Percentiles rank a stretch among this genome's conserved stretches.
Evolutionary conservation across 2,329 filamentous ascomycete genomes (phyloP).

Genomic region (Lachnellula occidentalis): DNA sequence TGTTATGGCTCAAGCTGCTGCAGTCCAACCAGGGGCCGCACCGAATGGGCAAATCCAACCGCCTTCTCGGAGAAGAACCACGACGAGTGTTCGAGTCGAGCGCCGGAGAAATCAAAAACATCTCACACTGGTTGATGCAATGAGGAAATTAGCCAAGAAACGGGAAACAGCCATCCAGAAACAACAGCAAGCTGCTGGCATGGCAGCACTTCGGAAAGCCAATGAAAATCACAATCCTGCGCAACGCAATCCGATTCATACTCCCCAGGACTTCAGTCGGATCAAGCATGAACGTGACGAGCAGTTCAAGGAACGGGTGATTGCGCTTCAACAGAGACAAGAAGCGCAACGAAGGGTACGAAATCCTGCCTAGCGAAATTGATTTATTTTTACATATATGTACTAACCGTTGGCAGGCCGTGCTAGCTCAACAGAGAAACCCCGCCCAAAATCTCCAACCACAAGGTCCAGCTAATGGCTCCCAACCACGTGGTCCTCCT

Average conservation of each 20-base stretch:
- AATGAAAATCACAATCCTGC: conserved; percentile 52
- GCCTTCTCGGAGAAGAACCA: conserved; percentile 60
- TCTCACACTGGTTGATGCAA: conserved; percentile 83
- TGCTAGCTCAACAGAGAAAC: conserved; percentile 21
- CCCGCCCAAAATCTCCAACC: conserved; percentile 21
- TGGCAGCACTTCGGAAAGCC: conserved; percentile 76
- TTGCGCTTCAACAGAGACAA: conserved; percentile 36
- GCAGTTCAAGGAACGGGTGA: conserved; percentile 54
- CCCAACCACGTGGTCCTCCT: conserved; percentile 1
- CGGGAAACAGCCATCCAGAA: conserved; percentile 81
- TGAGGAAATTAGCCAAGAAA: conserved; percentile 94
- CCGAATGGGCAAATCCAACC: conserved; percentile 43
- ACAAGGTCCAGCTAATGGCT: conserved; percentile 10
- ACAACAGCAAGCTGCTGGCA: conserved; percentile 72
- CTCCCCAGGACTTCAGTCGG: conserved; percentile 84
- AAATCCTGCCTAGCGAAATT: conserved; percentile 24
- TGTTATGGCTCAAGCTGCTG: conserved; percentile 34
- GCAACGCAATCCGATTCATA: conserved; percentile 42
- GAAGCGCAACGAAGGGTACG: conserved; percentile 48
- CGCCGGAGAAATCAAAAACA: conserved; percentile 81
- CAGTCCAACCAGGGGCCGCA: conserved; percentile 28
- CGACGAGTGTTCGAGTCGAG: conserved; percentile 78
- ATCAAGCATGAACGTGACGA: conserved; percentile 84
- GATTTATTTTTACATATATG: conserved; percentile 13
- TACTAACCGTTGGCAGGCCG: conserved; percentile 36